Evolutionary conservation across 2,329 filamentous ascomycete species (phyloP), one percentile per base, ranked within the genome.

Genomic region (Pseudogymnoascus sp.): DNA sequence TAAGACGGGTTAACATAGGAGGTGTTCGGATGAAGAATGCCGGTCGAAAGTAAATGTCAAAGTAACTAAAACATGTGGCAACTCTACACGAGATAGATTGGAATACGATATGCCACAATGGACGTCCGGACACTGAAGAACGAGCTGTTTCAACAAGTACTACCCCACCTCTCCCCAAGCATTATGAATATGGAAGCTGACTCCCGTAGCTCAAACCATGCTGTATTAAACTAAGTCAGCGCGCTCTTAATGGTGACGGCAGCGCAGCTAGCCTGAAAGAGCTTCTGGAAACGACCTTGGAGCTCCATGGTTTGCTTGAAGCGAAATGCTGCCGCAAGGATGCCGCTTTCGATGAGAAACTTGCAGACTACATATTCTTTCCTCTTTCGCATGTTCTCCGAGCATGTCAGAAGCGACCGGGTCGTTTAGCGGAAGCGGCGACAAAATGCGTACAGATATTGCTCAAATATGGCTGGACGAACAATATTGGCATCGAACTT

Each of bases 311-410:
- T 21, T 74, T 83, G n/a, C 75, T 87, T 4, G 72, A 79, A 65
- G 39, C 65, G 57, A 70, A 71, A 21, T 75, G 71, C 63, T 51
- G 72, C 73, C 34, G 81, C 81, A 69, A 69, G 78, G 79, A 85
- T 67, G 73, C 78, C 1, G 77, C 79, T 0, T 75, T 98, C 16
- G 91, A 97, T 74, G 83, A 87, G 62, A 93, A 92, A 74, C 79
- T 98, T 16, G 92, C 93, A 13, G 93, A 97, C 78, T 99, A 98
- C 79, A 84, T 90, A 72, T 98, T 98, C 79, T 96, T 97, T 67
- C 95, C 95, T 0, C 79, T 99, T 0, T 92, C 91, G 0, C 89
- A 95, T 69, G 85, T 98, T 41, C 88, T 99, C 70, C 88, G 91
- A 65, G 83, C 87, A 67, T 88, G 90, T 69, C 85, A 89, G 67